Base-by-base conservation (phyloP, 768 basidiomycete genomes). In the Xerocomellus intermedius region DNA sequence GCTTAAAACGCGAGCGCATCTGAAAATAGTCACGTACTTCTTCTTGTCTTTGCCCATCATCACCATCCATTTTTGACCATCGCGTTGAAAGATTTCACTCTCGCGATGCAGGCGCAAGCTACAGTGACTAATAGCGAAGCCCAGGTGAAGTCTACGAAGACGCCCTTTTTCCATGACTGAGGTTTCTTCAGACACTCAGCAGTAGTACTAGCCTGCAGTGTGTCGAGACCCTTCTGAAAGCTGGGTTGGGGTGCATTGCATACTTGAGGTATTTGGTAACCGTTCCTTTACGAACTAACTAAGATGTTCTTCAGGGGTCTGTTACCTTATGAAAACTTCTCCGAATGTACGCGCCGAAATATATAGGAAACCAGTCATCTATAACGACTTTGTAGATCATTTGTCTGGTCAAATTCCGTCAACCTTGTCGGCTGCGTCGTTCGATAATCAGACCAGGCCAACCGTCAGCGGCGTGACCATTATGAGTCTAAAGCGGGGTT, bases 261-360 rank as follows among this genome's bases (percentile, higher is more conserved):
- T 92, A 85, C 68, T 71, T 92, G 54, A 82, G 89, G 89, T 84
- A 59, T 32, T 55, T 42, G 3, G 14, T 16, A 16, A 19, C 21
- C 12, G 13, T 19, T 19, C 9, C 14, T 45, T 42, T 35, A 17
- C 13, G 28, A 30, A 12, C 53, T 19, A 10, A 51, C 60, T 55
- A 48, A 64, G 21, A 58, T 39, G 45, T 44, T 54, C 30, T 32
- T 52, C 49, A 91, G 89, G 64, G 86, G 89, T 62, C 69, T 92
- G 9, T 77, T 92, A 9, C 90, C 90, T 7, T 83, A 84, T 39
- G 90, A 91, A 50, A 91, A 91, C 65, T 92, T 91, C 64, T 78
- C 79, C 12, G 80, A 84, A 67, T 84, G 89, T 86, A 57, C 48
- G 71, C 55, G 22, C 19, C 26, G 4, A 54, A 14, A 8, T 13